Base-by-base conservation (phyloP, 208 protist species). In the Acanthamoeba healyi region DNA sequence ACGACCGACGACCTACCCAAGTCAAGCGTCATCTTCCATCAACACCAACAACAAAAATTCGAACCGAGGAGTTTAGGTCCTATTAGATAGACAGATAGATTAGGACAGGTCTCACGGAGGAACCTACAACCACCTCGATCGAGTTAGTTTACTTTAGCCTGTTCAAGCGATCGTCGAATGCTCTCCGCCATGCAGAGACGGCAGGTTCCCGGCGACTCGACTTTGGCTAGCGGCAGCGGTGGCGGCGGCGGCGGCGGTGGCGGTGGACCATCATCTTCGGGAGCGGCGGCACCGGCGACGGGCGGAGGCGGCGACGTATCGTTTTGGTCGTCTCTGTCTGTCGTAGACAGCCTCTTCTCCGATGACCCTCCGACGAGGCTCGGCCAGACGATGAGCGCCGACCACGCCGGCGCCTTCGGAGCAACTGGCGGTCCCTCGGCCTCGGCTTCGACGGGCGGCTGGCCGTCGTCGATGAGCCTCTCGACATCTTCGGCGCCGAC, bases 341-440 rank as follows among this genome's bases (percentile, higher is more conserved):
- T 93, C 36, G 89, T 93, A 14, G 89, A 93, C 24, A 93, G 89
- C 46, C 89, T 93, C 36, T 93, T 93, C 89, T 93, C 89, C 32
- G 89, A 93, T 29, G 89, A 93, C n/a, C 84, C 84, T 17, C 77
- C 77, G 24, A 61, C 46, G 6, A 91, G 84, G 84, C 32, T 74
- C 5, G 84, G 58, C 84, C 51, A 91, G 58, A 72, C 58, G 12
- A 91, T 74, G 58, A 91, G 84, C 84, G 84, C 84, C 51, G 51
- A 74, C 56, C 61, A 91, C n/a, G 58, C 61, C 22, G 32, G 36
- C 14, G 61, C 51, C 54, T 91, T 91, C 58, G 84, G 84, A 1
- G n/a, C n/a, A n/a, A n/a, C n/a, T n/a, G 61, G 54, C 1, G 61
- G 24, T 46, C 29, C 61, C 9, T 26, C 51, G n/a, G 34, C 54